Percentiles rank a stretch among this genome's conserved stretches.
These are phyloP conservation scores for Ceratobasidium sp. DNA, from an alignment of 1,284 basidiomycete genomes.

Conservation along the genomic window DNA sequence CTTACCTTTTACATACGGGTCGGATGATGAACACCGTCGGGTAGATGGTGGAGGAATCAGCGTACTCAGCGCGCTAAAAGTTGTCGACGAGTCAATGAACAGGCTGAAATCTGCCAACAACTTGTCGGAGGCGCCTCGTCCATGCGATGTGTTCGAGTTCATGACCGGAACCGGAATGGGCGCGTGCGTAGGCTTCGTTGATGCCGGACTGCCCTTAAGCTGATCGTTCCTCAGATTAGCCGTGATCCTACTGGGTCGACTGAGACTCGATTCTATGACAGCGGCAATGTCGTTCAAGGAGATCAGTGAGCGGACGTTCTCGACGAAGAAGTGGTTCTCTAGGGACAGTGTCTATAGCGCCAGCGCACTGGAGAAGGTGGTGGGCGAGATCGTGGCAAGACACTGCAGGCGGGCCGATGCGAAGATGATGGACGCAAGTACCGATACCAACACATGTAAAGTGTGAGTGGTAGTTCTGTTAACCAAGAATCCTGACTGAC, in stretches of 20 bases:
- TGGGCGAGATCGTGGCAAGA: not conserved
- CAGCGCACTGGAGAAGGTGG: not conserved
- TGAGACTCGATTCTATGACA: no score
- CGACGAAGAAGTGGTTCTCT: constrained; percentile 9
- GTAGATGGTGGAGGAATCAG: no score
- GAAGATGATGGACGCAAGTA: not conserved
- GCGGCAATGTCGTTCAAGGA: no score
- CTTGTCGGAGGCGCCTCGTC: constrained; percentile 32
- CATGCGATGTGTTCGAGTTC: constrained; percentile 53
- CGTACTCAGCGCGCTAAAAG: no score
- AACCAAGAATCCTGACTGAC: not conserved
- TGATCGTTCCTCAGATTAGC: no score
- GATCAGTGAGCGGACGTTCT: no score
- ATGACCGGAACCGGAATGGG: constrained; percentile 54
- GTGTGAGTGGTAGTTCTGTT: not conserved
- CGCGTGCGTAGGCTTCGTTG: not conserved
- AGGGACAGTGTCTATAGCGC: not conserved
- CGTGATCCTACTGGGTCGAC: no score
- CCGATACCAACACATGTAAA: not conserved
- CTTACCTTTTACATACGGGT: no score
- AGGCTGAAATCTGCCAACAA: no score
- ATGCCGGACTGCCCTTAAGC: no score
- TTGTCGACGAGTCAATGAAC: no score
- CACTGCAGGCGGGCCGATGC: not conserved
- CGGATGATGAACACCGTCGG: no score